phyloP scores from a whole-genome alignment of 495 filamentous ascomycete genomes.

The Parathielavia appendiculata region DNA sequence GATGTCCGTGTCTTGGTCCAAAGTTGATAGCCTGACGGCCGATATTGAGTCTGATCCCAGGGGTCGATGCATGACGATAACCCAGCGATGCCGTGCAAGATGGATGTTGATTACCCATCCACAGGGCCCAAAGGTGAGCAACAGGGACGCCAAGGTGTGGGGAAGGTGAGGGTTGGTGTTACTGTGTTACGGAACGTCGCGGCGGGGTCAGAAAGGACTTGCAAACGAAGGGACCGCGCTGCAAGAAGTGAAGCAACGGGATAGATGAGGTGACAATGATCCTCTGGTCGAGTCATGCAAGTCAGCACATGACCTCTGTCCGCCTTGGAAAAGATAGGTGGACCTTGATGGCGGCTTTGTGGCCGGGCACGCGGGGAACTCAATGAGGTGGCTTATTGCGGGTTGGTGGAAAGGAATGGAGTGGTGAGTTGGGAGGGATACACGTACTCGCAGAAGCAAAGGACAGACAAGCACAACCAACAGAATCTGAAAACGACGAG shows the following conservation, averaged over 20 bases:
- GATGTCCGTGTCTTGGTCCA: no score
- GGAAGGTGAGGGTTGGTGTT: slow-evolving; percentile 9
- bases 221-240: background rate
- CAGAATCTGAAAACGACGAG: no score
- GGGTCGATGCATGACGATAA: no score
- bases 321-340: background rate
- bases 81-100: background rate
- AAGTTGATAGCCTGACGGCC: no score
- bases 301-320: slow-evolving; percentile 13
- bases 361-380: background rate
- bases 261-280: background rate
- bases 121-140: background rate
- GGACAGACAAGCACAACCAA: no score
- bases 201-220: background rate
- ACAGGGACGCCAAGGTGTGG: slow-evolving; percentile 8
- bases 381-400: slow-evolving; percentile 14
- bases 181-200: background rate
- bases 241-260: background rate
- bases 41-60: no score
- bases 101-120: background rate
- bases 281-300: slow-evolving; percentile 1
- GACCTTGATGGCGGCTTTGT: background rate
- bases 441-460: no score
- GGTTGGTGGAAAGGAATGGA: background rate
- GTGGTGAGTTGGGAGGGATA: no score